phyloP scores from a whole-genome alignment of 768 basidiomycete genomes.

The Xerocomellus amylosporus region DNA sequence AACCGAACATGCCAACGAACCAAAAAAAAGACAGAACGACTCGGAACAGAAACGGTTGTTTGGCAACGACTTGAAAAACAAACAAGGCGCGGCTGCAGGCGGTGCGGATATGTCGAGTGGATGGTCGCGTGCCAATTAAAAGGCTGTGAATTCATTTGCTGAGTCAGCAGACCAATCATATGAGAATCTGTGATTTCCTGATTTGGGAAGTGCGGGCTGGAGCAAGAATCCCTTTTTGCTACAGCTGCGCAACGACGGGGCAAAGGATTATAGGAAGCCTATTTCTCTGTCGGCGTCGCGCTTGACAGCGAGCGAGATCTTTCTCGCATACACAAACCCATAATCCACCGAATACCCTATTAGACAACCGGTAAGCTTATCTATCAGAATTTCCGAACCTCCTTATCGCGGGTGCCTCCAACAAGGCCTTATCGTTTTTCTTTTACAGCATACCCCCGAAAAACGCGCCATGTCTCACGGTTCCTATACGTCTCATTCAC shows the following conservation, averaged over 20 bases:
- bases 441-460: constrained; percentile 35
- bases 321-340: neutral
- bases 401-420: constrained; percentile 30
- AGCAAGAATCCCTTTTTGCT: constrained; percentile 6
- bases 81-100: constrained; percentile 1
- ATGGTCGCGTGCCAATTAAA: constrained; percentile 18
- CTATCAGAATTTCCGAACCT: constrained; percentile 25
- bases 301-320: neutral
- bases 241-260: constrained; percentile 3
- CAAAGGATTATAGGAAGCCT: neutral
- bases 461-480: constrained; percentile 60
- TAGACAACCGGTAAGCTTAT: constrained; percentile 31
- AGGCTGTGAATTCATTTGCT: neutral
- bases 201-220: constrained; percentile 11
- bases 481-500: constrained; percentile 69
- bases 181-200: constrained; percentile 16
- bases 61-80: constrained; percentile 14
- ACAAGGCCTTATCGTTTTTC: constrained; percentile 31
- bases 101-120: too few relatives aligned
- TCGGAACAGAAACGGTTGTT: constrained; percentile 12
- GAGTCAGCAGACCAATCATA: constrained; percentile 34
- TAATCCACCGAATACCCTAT: constrained; percentile 23
- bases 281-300: neutral
- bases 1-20: neutral
- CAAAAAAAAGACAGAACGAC: neutral